Evolutionary conservation across 495 filamentous ascomycete genomes (phyloP).

Genomic region (Tirmania nivea): DNA sequence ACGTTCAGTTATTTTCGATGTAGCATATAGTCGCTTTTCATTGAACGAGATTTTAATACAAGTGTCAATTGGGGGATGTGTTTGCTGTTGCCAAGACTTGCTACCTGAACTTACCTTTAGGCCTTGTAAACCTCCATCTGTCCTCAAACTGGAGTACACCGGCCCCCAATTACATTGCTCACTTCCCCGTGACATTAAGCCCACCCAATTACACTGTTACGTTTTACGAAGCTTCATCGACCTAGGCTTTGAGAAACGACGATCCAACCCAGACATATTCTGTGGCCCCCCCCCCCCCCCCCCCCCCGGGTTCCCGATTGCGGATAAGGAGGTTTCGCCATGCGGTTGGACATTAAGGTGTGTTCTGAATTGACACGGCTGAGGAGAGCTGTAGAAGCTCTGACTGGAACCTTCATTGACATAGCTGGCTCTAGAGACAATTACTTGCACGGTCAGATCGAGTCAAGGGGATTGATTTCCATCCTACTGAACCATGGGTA

Average conservation of each 20-base stretch:
- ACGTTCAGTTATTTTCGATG: too few species aligned
- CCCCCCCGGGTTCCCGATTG: too few species aligned
- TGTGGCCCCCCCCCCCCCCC: too few species aligned
- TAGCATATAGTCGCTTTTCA: too few species aligned
- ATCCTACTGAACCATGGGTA: conserved; percentile 78
- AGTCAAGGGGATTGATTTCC: conserved; percentile 95
- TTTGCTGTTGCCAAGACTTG: background rate
- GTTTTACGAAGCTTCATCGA: background rate
- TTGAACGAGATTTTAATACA: too few species aligned
- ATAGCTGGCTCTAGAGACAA: conserved; percentile 35
- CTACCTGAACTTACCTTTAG: too few species aligned
- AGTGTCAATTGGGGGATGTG: too few species aligned
- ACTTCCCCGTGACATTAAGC: background rate
- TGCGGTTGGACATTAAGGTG: conserved; percentile 87
- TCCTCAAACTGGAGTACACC: too few species aligned
- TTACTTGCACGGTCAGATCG: conserved; percentile 69
- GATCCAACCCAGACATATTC: too few species aligned
- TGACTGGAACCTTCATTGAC: too few species aligned
- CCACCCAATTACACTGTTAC: background rate
- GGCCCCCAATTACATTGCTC: background rate
- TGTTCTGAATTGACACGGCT: conserved; percentile 14
- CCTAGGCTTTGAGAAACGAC: too few species aligned
- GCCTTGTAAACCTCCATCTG: background rate
- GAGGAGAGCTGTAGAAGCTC: conserved; percentile 2
- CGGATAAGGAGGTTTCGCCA: conserved; percentile 23